Percentiles rank a stretch among this genome's conserved stretches.
These are phyloP conservation scores for Ophiostoma australiae DNA, from an alignment of 2,329 filamentous ascomycete genomes.

Conservation along the genomic window DNA sequence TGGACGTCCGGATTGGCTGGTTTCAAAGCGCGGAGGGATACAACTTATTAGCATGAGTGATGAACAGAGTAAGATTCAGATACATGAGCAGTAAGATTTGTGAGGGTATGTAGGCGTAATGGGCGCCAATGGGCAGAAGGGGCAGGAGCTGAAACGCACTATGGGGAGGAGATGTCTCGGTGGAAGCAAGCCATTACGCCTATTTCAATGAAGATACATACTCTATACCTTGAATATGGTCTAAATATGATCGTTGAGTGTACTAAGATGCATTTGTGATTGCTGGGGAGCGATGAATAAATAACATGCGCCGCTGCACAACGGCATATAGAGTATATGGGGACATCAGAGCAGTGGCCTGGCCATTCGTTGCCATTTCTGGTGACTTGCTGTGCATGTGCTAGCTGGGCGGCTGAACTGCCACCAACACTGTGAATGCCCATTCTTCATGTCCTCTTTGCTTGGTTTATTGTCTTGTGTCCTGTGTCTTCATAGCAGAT, in stretches of 20 bases:
- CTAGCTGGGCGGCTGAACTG: background rate
- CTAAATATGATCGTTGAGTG: background rate
- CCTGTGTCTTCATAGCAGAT: background rate
- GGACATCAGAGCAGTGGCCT: background rate
- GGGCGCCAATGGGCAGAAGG: slow-evolving; percentile 12
- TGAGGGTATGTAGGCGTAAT: slow-evolving; percentile 1
- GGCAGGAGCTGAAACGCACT: slow-evolving; percentile 15
- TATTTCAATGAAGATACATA: background rate
- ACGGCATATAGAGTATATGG: background rate
- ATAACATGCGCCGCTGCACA: background rate
- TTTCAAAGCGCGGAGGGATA: slow-evolving; percentile 5
- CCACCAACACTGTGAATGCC: background rate
- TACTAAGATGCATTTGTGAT: background rate
- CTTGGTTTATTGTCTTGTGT: background rate
- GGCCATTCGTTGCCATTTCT: background rate
- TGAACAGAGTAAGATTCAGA: background rate
- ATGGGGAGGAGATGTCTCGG: slow-evolving; percentile 1
- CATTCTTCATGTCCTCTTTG: background rate
- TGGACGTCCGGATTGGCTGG: slow-evolving; percentile 11
- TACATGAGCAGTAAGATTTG: background rate
- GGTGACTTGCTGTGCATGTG: background rate
- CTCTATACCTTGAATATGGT: too few relatives aligned
- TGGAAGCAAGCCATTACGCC: background rate
- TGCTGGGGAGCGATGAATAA: background rate
- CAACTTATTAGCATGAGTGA: background rate